Percentiles rank a stretch among this genome's conserved stretches.
These are phyloP conservation scores for Lolium multiflorum DNA, from an alignment of 176 grass and related monocot genomes.

Conservation along the genomic window DNA sequence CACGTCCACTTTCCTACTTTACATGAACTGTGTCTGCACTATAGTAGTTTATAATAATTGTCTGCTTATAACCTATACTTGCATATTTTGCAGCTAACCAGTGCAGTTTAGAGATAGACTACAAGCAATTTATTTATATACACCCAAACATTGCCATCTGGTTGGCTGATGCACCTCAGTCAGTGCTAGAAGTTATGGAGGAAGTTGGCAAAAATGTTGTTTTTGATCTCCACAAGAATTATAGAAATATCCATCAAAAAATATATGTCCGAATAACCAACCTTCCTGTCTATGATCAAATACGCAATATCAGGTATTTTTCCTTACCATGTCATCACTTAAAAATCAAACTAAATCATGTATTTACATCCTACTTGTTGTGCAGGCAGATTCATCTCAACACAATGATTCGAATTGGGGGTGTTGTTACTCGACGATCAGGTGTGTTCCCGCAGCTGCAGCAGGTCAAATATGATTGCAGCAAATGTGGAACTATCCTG, in stretches of 20 bases:
- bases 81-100: slow-evolving; percentile 71
- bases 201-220: slow-evolving; percentile 94
- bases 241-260: slow-evolving; percentile 94
- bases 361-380: slow-evolving; percentile 36
- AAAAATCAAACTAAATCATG: slow-evolving; percentile 10
- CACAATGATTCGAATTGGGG: slow-evolving; percentile 97
- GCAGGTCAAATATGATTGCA: slow-evolving; percentile 96
- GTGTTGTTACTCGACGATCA: slow-evolving; percentile 92
- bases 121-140: slow-evolving; percentile 93
- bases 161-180: slow-evolving; percentile 96
- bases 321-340: background rate
- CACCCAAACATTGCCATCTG: slow-evolving; percentile 97
- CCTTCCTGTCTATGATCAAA: slow-evolving; percentile 98
- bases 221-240: slow-evolving; percentile 92
- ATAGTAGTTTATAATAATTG: slow-evolving; percentile 12
- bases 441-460: slow-evolving; percentile 96
- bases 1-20: background rate
- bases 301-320: slow-evolving; percentile 86
- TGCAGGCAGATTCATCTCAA: slow-evolving; percentile 97
- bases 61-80: slow-evolving; percentile 24
- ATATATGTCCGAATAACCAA: slow-evolving; percentile 95
- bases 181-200: slow-evolving; percentile 97
- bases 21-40: background rate
- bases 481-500: slow-evolving; percentile 87
- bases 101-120: slow-evolving; percentile 97